Conservation (phyloP, 2,329 filamentous ascomycete genomes). For the Sporothrix schenckii region DNA sequence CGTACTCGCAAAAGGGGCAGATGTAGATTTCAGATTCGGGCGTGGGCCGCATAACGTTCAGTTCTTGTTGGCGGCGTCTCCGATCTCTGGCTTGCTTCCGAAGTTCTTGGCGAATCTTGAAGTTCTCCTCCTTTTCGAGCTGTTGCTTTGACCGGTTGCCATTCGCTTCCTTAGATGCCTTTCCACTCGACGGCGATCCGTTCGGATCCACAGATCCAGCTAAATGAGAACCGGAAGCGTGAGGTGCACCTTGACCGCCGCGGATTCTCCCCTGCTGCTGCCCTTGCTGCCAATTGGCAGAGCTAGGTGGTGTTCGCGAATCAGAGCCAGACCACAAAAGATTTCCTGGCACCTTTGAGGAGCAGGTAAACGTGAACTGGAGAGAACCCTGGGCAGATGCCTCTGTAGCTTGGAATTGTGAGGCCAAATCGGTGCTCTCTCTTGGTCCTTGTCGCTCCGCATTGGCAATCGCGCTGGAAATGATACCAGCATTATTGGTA, state of each 20-base stretch:
- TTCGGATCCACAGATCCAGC: background rate
- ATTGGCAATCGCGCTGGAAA: conserved; percentile 88
- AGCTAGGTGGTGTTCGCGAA: conserved; percentile 18
- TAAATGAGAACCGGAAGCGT: background rate
- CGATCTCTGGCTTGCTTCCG: conserved; percentile 74
- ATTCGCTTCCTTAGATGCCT: background rate
- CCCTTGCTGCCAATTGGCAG: conserved; percentile 29
- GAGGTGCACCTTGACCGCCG: background rate
- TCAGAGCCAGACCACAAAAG: conserved; percentile 61
- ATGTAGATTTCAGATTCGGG: conserved; percentile 84
- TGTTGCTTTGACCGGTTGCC: conserved; percentile 37
- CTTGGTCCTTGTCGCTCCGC: conserved; percentile 72
- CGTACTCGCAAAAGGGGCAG: conserved; percentile 98
- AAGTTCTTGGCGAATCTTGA: conserved; percentile 71
- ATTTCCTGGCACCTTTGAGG: conserved; percentile 84
- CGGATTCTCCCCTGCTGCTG: conserved; percentile 8
- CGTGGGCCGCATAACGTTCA: conserved; percentile 70
- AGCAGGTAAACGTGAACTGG: conserved; percentile 96
- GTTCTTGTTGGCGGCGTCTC: conserved; percentile 73
- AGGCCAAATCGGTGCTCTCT: conserved; percentile 78
- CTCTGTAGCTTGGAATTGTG: conserved; percentile 57
- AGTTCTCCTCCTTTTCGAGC: conserved; percentile 59
- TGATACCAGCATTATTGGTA: conserved; percentile 69
- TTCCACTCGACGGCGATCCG: conserved; percentile 11
- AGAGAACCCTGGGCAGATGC: conserved; percentile 71